Base-by-base conservation (phyloP, 1,139 yeast genomes). In the Protomyces arabidopsidicola region DNA sequence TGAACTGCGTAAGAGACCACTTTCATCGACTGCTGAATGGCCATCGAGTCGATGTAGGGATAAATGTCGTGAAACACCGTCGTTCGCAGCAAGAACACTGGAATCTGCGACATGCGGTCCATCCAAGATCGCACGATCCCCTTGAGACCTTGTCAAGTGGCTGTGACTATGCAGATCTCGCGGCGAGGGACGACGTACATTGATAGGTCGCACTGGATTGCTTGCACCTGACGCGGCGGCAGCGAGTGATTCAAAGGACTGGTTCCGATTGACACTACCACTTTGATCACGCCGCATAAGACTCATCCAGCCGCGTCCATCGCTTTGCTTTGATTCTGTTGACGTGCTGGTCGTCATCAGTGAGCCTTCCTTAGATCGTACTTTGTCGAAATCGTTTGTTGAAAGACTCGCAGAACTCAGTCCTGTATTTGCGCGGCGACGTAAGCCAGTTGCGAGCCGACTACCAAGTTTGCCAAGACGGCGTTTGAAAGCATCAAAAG, bases 401-500 rank as follows among this genome's bases (percentile, higher is more conserved):
- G 48, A 42, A 9, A 20, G 22, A 42, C 48, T 18, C 9, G 24
- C 48, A 6, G 48, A 42, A 20, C 48, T 42, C 18, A 51, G 56
- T 8, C 51, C 18, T 1, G 55, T 36, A n/a, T 31, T 24, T 3
- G 55, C 53, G 27, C 62, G 62, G 2, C 62, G 34, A 5, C 62
- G 51, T 2, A 58, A 45, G 4, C 62, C 62, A 4, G 52, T 50
- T 8, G 62, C 62, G 14, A 58, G 54, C 3, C 48, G 52, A 20
- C 42, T 51, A 14, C 55, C 54, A 39, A 58, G 53, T n/a, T 52
- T 51, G 18, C 56, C 31, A 38, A 58, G 56, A 31, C 62, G 55
- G 27, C 62, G 55, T 31, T 58, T 58, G 62, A 58, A 58, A 8
- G 62, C 35, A 14, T 58, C 62, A 27, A 51, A 58, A 4, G 62